Conservation (phyloP, 176 grass and related monocot species). For the Musa troglodytarum region DNA sequence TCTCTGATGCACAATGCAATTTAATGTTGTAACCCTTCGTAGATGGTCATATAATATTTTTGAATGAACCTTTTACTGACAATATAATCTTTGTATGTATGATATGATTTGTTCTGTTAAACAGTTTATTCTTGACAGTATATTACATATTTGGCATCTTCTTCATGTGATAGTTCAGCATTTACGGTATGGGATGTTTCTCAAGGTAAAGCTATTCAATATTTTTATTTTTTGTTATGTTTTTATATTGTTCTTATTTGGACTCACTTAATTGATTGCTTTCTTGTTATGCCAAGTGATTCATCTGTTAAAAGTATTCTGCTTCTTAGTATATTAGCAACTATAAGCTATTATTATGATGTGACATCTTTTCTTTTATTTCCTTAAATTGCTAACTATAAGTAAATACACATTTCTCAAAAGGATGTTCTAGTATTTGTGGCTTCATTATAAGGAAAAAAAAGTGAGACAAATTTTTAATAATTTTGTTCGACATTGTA, state of each 20-base stretch:
- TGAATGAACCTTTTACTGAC: background rate
- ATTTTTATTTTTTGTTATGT: background rate
- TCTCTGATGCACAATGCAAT: background rate
- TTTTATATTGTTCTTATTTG: conserved; percentile 13
- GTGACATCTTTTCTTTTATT: background rate
- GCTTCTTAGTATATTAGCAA: background rate
- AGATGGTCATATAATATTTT: background rate
- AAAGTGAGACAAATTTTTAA: background rate
- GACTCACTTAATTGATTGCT: background rate
- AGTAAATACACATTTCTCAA: background rate
- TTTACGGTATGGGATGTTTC: conserved; percentile 98
- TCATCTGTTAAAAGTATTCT: background rate
- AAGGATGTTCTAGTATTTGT: background rate
- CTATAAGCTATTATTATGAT: background rate
- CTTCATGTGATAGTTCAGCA: conserved; percentile 67
- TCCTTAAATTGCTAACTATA: background rate
- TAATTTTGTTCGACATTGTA: background rate
- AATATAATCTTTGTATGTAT: conserved; percentile 3
- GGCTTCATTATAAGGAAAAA: background rate
- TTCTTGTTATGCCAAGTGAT: background rate
- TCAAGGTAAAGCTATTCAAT: conserved; percentile 47
- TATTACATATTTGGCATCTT: conserved; percentile 79
- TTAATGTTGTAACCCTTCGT: background rate
- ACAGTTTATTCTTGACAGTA: conserved; percentile 53
- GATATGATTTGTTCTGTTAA: conserved; percentile 3